These are phyloP conservation scores for Candida hispaniensis DNA, from an alignment of 805 yeast species.

Conservation along the genomic window DNA sequence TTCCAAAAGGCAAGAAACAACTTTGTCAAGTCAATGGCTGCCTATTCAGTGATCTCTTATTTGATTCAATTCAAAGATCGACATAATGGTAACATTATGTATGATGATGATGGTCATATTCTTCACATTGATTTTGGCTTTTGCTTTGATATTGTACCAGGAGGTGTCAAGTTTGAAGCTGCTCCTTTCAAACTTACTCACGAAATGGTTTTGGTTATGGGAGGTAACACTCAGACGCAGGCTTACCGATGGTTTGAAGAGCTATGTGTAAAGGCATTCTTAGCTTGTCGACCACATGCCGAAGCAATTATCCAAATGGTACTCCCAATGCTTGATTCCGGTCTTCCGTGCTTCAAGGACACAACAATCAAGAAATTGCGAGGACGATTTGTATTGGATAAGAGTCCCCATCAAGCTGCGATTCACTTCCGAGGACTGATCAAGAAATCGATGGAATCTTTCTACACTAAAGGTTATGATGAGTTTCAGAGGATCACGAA, in stretches of 20 bases:
- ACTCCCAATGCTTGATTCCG: conserved; percentile 86
- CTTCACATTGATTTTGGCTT: conserved; percentile 97
- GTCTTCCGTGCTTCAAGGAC: conserved; percentile 86
- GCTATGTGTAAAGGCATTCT: conserved; percentile 81
- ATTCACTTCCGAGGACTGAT: conserved; percentile 63
- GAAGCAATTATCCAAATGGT: conserved; percentile 78
- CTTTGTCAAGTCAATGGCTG: conserved; percentile 85
- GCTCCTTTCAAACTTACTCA: conserved; percentile 94
- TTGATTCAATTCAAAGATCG: conserved; percentile 88
- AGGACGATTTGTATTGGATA: conserved; percentile 68
- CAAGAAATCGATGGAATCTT: conserved; percentile 71
- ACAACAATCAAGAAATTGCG: conserved; percentile 70
- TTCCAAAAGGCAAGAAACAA: conserved; percentile 88
- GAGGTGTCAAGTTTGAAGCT: conserved; percentile 96
- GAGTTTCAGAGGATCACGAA: conserved; percentile 94
- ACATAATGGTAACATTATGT: conserved; percentile 95
- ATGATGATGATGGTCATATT: conserved; percentile 90
- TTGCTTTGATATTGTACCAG: conserved; percentile 97
- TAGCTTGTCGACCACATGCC: conserved; percentile 80
- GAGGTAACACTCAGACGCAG: conserved; percentile 77
- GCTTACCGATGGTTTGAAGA: conserved; percentile 93
- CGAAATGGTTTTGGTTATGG: conserved; percentile 94
- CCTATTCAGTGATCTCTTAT: conserved; percentile 84
- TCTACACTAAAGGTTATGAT: conserved; percentile 89
- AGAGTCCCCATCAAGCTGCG: conserved; percentile 79